phyloP scores from a whole-genome alignment of 2,329 filamentous ascomycete species.

The Fusarium papillatum region DNA sequence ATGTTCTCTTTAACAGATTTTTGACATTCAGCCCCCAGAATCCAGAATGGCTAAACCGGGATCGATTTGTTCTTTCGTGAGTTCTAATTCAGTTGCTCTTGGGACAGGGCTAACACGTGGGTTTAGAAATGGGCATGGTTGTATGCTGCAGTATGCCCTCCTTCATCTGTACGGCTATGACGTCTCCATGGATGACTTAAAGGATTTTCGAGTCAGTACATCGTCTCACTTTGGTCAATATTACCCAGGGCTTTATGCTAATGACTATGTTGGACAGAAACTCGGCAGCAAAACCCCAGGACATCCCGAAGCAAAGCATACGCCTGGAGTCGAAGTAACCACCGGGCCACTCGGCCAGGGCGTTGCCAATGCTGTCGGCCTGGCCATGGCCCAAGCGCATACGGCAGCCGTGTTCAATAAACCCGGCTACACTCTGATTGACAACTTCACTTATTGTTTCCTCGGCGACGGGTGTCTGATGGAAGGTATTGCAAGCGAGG shows the following conservation, averaged over 20 bases:
- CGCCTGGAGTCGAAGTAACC: constrained; percentile 96
- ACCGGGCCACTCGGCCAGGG: constrained; percentile 98
- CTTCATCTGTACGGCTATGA: constrained; percentile 96
- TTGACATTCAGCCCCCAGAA: constrained; percentile 99
- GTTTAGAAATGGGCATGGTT: constrained; percentile 93
- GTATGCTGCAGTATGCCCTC: constrained; percentile 99
- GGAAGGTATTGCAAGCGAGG: constrained; percentile 97
- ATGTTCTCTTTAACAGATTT: constrained; percentile 99
- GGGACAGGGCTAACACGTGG: constrained; percentile 24
- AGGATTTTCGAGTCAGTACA: constrained; percentile 90
- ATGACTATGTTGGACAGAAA: constrained; percentile 50
- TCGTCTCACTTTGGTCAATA: background rate
- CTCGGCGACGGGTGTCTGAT: constrained; percentile 98
- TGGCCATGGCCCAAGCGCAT: constrained; percentile 80
- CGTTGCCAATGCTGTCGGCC: constrained; percentile 12
- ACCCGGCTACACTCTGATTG: constrained; percentile 88
- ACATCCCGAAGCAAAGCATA: constrained; percentile 97
- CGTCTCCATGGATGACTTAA: constrained; percentile 90
- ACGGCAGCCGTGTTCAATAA: constrained; percentile 96
- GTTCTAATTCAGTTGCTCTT: constrained; percentile 55
- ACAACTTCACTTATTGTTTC: constrained; percentile 98
- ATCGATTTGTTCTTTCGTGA: constrained; percentile 99
- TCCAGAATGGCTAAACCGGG: constrained; percentile 95
- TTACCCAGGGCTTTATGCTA: background rate
- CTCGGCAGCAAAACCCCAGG: constrained; percentile 87